phyloP scores from a whole-genome alignment of 441 rosid genomes.

The Erysimum pusillum region DNA sequence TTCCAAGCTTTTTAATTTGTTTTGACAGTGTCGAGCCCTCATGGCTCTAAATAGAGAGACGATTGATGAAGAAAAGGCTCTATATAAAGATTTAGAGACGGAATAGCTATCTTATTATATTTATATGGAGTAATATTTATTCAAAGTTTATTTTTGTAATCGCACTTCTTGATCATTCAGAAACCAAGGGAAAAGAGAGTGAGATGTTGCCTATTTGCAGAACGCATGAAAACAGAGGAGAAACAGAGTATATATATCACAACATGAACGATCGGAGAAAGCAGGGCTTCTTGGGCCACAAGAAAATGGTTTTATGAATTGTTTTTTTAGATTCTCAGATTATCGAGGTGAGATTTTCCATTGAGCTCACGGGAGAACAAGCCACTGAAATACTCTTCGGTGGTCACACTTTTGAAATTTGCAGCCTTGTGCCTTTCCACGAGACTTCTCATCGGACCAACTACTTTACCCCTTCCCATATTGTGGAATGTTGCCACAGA shows the following conservation, averaged over 20 bases:
- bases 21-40: slow-evolving; percentile 82
- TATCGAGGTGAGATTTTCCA: slow-evolving; percentile 43
- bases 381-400: slow-evolving; percentile 22
- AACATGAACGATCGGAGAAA: neutral
- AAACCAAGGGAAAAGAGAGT: too few species aligned
- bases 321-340: slow-evolving; percentile 35
- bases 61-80: slow-evolving; percentile 42
- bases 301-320: neutral
- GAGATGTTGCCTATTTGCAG: neutral
- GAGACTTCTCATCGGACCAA: slow-evolving; percentile 33
- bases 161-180: neutral
- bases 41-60: slow-evolving; percentile 63
- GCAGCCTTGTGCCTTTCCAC: slow-evolving; percentile 26
- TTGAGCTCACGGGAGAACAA: slow-evolving; percentile 23
- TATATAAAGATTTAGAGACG: slow-evolving; percentile 78
- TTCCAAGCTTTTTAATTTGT: slow-evolving; percentile 28
- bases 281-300: neutral
- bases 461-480: neutral
- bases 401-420: slow-evolving; percentile 17
- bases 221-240: neutral
- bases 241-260: neutral
- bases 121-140: too few species aligned
- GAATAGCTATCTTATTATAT: slow-evolving; percentile 60
- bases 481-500: slow-evolving; percentile 40
- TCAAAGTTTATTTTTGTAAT: neutral